Conservation (phyloP, 495 filamentous ascomycete species). For the Aspergillus kassunensis region DNA sequence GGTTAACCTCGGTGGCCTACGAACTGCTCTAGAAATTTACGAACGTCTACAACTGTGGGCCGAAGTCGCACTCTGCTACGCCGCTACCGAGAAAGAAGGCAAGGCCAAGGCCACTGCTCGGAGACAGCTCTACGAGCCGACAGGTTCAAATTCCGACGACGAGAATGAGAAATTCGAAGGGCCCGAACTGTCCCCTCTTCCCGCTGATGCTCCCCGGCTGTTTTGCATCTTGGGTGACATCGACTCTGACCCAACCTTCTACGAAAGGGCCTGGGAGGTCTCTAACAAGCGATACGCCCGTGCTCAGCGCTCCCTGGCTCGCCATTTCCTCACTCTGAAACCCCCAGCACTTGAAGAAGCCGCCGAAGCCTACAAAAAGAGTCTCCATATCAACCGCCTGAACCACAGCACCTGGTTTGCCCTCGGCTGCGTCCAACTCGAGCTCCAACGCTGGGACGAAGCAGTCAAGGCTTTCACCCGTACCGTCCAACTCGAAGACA, state of each 20-base stretch:
- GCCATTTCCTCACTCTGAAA: slow-evolving; percentile 62
- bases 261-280: slow-evolving; percentile 85
- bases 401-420: slow-evolving; percentile 84
- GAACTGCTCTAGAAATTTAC: slow-evolving; percentile 93
- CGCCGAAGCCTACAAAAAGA: slow-evolving; percentile 69
- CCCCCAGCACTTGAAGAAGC: slow-evolving; percentile 61
- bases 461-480: slow-evolving; percentile 82
- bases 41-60: slow-evolving; percentile 93
- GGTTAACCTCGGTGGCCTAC: slow-evolving; percentile 79
- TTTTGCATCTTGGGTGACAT: slow-evolving; percentile 95
- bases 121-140: slow-evolving; percentile 69
- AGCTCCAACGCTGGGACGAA: slow-evolving; percentile 69
- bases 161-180: slow-evolving; percentile 58
- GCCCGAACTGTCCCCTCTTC: slow-evolving; percentile 61
- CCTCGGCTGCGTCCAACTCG: slow-evolving; percentile 80
- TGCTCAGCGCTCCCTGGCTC: slow-evolving; percentile 81
- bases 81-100: slow-evolving; percentile 74
- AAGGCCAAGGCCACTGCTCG: slow-evolving; percentile 74
- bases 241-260: slow-evolving; percentile 65
- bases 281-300: slow-evolving; percentile 76
- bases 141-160: slow-evolving; percentile 35
- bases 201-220: slow-evolving; percentile 78
- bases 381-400: slow-evolving; percentile 72
- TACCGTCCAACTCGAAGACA: slow-evolving; percentile 75
- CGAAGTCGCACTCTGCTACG: slow-evolving; percentile 88